phyloP scores from a whole-genome alignment of 2,329 filamentous ascomycete species.

The Aspergillus flavus region DNA sequence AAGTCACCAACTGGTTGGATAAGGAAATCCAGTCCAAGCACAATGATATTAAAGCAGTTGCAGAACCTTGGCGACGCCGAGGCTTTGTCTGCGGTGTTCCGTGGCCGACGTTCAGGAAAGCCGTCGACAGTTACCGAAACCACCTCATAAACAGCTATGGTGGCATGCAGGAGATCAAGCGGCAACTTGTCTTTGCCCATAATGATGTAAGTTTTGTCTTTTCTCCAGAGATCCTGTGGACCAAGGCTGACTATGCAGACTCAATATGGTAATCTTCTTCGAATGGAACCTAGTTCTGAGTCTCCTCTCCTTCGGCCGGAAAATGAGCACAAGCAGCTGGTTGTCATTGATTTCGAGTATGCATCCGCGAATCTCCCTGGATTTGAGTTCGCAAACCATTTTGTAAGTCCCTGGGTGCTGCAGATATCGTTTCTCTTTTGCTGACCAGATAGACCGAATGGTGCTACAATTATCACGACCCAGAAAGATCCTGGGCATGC shows the following conservation, averaged over 20 bases:
- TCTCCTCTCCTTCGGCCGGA: slow-evolving; percentile 85
- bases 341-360: slow-evolving; percentile 99
- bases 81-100: slow-evolving; percentile 82
- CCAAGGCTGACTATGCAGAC: slow-evolving; percentile 60
- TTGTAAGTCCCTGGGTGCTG: slow-evolving; percentile 56
- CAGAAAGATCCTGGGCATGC: slow-evolving; percentile 66
- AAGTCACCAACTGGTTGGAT: slow-evolving; percentile 56
- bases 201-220: slow-evolving; percentile 72
- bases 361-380: slow-evolving; percentile 84
- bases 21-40: slow-evolving; percentile 58
- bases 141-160: slow-evolving; percentile 75
- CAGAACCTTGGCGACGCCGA: slow-evolving; percentile 65
- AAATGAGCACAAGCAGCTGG: slow-evolving; percentile 92
- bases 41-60: slow-evolving; percentile 44
- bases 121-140: slow-evolving; percentile 75
- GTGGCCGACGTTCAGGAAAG: slow-evolving; percentile 75
- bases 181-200: slow-evolving; percentile 88
- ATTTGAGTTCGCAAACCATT: slow-evolving; percentile 95
- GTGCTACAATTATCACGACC: slow-evolving; percentile 95
- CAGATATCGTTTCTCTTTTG: background rate
- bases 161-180: slow-evolving; percentile 65
- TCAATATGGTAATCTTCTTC: slow-evolving; percentile 97
- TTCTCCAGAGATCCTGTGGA: background rate
- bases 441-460: slow-evolving; percentile 69
- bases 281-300: slow-evolving; percentile 67